Evolutionary conservation across 352 stramenopile genomes (phyloP).

Genomic region (Phytophthora pinifolia): DNA sequence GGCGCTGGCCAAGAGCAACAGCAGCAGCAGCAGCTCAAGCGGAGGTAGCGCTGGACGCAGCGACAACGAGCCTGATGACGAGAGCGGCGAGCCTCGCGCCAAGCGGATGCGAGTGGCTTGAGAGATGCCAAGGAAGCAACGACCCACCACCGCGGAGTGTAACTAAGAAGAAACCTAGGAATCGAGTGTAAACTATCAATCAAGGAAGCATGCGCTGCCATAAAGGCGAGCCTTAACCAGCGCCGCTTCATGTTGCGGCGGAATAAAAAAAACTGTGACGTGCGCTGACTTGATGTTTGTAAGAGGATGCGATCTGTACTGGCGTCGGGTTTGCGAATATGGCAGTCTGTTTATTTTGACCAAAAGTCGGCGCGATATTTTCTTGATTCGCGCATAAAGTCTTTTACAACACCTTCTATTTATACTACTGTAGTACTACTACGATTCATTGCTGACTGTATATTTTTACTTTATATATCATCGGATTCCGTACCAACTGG

Average conservation of each 20-base stretch:
- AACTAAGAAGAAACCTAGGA: conserved; percentile 24
- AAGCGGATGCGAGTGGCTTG: conserved; percentile 35
- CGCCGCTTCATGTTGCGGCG: neutral
- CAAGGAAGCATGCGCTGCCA: conserved; percentile 14
- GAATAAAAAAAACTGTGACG: neutral
- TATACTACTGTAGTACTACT: too few species aligned
- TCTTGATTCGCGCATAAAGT: too few species aligned
- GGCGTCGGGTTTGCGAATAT: neutral
- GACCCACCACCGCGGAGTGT: conserved; percentile 3
- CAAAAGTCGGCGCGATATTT: too few species aligned
- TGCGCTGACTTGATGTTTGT: conserved; percentile 12
- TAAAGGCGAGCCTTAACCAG: conserved; percentile 8
- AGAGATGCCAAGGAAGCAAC: neutral
- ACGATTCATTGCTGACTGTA: too few species aligned
- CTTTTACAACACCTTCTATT: too few species aligned
- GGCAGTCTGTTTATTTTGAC: too few species aligned
- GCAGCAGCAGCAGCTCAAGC: neutral
- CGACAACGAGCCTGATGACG: conserved; percentile 23
- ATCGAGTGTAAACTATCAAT: conserved; percentile 35
- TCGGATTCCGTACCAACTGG: too few species aligned
- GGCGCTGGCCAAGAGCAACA: conserved; percentile 42
- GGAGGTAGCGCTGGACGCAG: neutral
- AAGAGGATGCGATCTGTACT: neutral
- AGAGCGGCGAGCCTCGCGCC: conserved; percentile 15
- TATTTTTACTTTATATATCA: too few species aligned